A percentile compares a stretch with the other conserved stretches of the same genome.
Evolutionary conservation across 495 filamentous ascomycete species (phyloP).

Genomic region (Penicillium cataractarum): DNA sequence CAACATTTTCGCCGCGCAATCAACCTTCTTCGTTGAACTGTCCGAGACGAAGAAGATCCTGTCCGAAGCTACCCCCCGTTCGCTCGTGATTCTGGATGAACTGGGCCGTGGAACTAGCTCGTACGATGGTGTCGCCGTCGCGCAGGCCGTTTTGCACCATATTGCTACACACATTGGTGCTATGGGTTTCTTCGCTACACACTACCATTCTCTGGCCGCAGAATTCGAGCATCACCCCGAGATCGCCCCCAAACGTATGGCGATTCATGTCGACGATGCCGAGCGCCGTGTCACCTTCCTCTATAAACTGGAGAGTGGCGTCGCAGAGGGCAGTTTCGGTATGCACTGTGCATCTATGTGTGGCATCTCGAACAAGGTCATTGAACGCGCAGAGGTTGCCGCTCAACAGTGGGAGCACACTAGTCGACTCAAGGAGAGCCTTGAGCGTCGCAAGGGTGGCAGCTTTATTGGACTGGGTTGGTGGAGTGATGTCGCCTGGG

Average conservation of each 20-base stretch:
- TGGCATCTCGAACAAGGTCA: slow-evolving; percentile 81
- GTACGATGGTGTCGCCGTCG: slow-evolving; percentile 95
- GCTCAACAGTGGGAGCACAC: slow-evolving; percentile 96
- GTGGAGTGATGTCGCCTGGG: slow-evolving; percentile 88
- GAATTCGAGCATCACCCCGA: slow-evolving; percentile 91
- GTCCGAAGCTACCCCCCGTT: slow-evolving; percentile 89
- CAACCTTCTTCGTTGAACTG: slow-evolving; percentile 97
- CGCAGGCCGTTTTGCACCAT: slow-evolving; percentile 94
- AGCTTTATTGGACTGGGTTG: slow-evolving; percentile 83
- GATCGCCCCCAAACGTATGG: slow-evolving; percentile 84
- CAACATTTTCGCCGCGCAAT: slow-evolving; percentile 98
- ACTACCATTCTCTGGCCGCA: slow-evolving; percentile 91
- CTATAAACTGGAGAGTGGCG: slow-evolving; percentile 92
- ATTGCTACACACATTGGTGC: slow-evolving; percentile 92
- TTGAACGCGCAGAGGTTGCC: slow-evolving; percentile 86
- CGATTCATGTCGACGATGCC: slow-evolving; percentile 88
- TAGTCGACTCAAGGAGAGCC: slow-evolving; percentile 80
- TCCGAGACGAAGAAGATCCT: slow-evolving; percentile 99
- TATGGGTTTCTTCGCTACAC: slow-evolving; percentile 95
- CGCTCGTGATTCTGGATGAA: slow-evolving; percentile 96
- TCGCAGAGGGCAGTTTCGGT: slow-evolving; percentile 96
- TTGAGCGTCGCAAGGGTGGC: slow-evolving; percentile 75
- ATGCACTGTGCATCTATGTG: slow-evolving; percentile 99
- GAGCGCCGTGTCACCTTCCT: slow-evolving; percentile 85
- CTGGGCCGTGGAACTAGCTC: slow-evolving; percentile 91